These are phyloP conservation scores for Kockovaella imperatae DNA, from an alignment of 768 basidiomycete species.

Conservation along the genomic window DNA sequence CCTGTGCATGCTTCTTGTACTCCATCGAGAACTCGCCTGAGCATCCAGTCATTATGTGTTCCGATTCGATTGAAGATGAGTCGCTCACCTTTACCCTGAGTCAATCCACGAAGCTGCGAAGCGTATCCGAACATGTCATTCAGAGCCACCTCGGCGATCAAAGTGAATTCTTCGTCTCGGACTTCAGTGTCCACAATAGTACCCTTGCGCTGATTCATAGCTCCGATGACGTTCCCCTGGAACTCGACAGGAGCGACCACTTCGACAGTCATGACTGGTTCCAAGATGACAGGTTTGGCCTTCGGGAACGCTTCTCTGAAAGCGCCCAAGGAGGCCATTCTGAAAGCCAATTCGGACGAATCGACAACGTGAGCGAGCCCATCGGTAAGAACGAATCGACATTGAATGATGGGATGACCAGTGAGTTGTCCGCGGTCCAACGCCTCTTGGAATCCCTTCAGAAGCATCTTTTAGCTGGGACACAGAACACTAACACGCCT, in stretches of 20 bases:
- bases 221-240: slow-evolving; percentile 87
- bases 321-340: slow-evolving; percentile 79
- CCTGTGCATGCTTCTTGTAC: slow-evolving; percentile 71
- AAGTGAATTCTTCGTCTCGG: slow-evolving; percentile 92
- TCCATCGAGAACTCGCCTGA: slow-evolving; percentile 51
- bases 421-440: slow-evolving; percentile 81
- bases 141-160: slow-evolving; percentile 80
- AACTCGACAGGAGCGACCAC: slow-evolving; percentile 93
- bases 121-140: slow-evolving; percentile 99
- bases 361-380: slow-evolving; percentile 89
- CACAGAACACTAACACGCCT: background rate
- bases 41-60: slow-evolving; percentile 41
- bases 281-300: slow-evolving; percentile 72
- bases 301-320: slow-evolving; percentile 81
- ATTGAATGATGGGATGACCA: slow-evolving; percentile 79
- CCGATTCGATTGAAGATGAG: slow-evolving; percentile 45
- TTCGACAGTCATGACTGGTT: slow-evolving; percentile 98
- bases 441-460: slow-evolving; percentile 87
- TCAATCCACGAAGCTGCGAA: slow-evolving; percentile 80
- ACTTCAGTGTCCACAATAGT: slow-evolving; percentile 94
- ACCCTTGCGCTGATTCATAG: slow-evolving; percentile 82
- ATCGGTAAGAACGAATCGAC: slow-evolving; percentile 79
- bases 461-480: background rate
- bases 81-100: slow-evolving; percentile 92
- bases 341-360: slow-evolving; percentile 93